Percentiles rank a stretch among this genome's conserved stretches.
phyloP scores from a whole-genome alignment of 768 basidiomycete genomes.

The Amanita thiersii region DNA sequence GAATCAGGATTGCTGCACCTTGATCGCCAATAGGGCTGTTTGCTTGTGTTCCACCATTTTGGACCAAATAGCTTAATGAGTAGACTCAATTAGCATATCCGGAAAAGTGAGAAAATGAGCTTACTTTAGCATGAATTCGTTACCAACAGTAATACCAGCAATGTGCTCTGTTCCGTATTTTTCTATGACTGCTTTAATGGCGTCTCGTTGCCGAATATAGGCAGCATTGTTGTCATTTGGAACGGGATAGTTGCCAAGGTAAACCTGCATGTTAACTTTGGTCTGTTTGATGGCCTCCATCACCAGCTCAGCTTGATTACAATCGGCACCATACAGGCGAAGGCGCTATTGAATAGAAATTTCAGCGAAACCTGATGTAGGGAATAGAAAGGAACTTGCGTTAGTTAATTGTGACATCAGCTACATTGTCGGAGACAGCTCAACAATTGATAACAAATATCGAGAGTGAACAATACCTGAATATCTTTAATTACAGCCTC shows the following conservation, averaged over 20 bases:
- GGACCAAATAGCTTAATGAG: constrained; percentile 45
- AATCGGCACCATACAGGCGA: constrained; percentile 83
- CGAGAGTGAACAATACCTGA: constrained; percentile 36
- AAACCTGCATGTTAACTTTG: constrained; percentile 80
- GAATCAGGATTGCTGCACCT: constrained; percentile 57
- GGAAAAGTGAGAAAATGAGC: constrained; percentile 14
- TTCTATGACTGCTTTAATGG: constrained; percentile 60
- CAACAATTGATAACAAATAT: constrained; percentile 1
- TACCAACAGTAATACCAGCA: constrained; percentile 82
- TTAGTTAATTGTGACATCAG: constrained; percentile 82
- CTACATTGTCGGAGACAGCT: constrained; percentile 25
- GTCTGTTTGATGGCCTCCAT: constrained; percentile 86
- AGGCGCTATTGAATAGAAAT: constrained; percentile 35
- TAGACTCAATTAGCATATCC: constrained; percentile 1
- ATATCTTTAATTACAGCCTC: constrained; percentile 62
- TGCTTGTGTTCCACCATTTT: constrained; percentile 39
- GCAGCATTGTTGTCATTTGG: constrained; percentile 58
- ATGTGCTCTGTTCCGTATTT: constrained; percentile 74
- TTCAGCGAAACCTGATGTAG: not conserved
- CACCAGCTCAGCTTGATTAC: constrained; percentile 73
- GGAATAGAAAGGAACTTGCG: constrained; percentile 24
- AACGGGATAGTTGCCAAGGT: constrained; percentile 61
- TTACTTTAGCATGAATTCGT: constrained; percentile 82
- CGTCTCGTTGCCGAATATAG: constrained; percentile 64
- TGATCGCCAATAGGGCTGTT: constrained; percentile 50